These are phyloP conservation scores for Lecanosticta acicola DNA, from an alignment of 2,329 filamentous ascomycete genomes.

Conservation along the genomic window DNA sequence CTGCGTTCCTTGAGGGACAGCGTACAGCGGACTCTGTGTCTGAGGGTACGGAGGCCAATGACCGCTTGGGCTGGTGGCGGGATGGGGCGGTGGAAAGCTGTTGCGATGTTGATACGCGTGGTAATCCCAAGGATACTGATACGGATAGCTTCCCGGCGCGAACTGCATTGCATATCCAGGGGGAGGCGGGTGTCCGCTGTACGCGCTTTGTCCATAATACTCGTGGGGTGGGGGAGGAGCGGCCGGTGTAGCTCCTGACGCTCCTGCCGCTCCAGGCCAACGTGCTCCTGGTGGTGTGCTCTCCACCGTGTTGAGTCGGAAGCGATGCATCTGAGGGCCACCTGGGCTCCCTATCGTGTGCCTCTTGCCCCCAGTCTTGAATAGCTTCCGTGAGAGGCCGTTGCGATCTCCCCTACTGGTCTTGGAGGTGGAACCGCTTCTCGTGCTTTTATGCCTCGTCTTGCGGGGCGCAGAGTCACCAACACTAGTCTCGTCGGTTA, in stretches of 20 bases:
- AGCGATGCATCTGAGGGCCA: constrained; percentile 8
- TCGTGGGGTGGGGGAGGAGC: neutral
- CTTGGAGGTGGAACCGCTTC: constrained; percentile 7
- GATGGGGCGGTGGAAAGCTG: constrained; percentile 10
- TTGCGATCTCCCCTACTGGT: constrained; percentile 13
- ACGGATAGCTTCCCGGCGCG: constrained; percentile 9
- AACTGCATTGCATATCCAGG: constrained; percentile 2
- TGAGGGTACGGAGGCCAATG: constrained; percentile 2
- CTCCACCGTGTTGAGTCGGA: constrained; percentile 7
- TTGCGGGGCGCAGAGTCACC: constrained; percentile 6
- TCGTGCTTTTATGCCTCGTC: neutral
- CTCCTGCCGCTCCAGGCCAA: neutral
- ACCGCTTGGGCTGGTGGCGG: constrained; percentile 4
- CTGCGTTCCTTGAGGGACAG: constrained; percentile 6
- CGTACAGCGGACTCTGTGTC: constrained; percentile 9
- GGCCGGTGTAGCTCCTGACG: too few relatives aligned
- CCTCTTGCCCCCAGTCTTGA: constrained; percentile 9
- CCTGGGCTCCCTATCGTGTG: neutral
- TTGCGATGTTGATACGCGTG: constrained; percentile 11
- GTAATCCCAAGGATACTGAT: constrained; percentile 11
- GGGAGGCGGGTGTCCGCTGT: neutral
- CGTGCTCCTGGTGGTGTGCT: neutral
- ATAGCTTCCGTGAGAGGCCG: constrained; percentile 14
- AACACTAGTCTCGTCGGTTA: constrained; percentile 12
- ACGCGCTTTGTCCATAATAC: neutral